Conservation (phyloP, 2,329 filamentous ascomycete genomes). For the Davidsoniella australis region DNA sequence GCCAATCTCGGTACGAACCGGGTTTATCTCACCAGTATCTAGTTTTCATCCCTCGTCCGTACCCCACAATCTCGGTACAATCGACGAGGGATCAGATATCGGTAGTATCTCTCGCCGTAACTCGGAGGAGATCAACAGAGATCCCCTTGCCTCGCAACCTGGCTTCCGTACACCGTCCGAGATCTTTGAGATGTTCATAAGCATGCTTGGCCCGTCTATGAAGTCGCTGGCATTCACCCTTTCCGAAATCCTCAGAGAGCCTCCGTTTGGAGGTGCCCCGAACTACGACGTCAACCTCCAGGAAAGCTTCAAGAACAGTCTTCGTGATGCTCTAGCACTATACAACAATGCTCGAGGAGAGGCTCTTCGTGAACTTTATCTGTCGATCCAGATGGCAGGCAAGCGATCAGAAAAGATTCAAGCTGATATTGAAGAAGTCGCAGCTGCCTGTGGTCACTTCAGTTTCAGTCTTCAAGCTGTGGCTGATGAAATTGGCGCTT, state of each 20-base stretch:
- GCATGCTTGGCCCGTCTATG: constrained; percentile 79
- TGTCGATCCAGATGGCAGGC: constrained; percentile 54
- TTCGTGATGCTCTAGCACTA: constrained; percentile 62
- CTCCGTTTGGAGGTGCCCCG: constrained; percentile 58
- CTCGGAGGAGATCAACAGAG: constrained; percentile 9
- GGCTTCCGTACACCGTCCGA: constrained; percentile 50
- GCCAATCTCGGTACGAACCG: constrained; percentile 1
- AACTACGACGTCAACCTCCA: constrained; percentile 57
- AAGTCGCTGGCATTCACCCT: constrained; percentile 88
- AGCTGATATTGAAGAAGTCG: constrained; percentile 91
- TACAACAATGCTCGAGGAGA: constrained; percentile 61
- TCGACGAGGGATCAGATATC: constrained; percentile 4
- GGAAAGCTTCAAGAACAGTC: constrained; percentile 61
- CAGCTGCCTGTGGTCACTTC: constrained; percentile 94
- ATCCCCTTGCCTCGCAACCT: constrained; percentile 14
- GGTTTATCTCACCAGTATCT: constrained; percentile 8
- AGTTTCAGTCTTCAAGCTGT: constrained; percentile 83
- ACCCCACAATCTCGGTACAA: constrained; percentile 18
- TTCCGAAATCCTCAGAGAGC: constrained; percentile 71
- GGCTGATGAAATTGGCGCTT: constrained; percentile 71
- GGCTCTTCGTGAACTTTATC: constrained; percentile 66
- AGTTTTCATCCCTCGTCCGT: constrained; percentile 12
- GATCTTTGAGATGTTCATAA: constrained; percentile 84
- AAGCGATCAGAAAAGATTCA: constrained; percentile 57
- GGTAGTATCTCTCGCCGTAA: constrained; percentile 2